Base-by-base conservation (phyloP, 768 basidiomycete genomes). In the Boletus subparvulus region DNA sequence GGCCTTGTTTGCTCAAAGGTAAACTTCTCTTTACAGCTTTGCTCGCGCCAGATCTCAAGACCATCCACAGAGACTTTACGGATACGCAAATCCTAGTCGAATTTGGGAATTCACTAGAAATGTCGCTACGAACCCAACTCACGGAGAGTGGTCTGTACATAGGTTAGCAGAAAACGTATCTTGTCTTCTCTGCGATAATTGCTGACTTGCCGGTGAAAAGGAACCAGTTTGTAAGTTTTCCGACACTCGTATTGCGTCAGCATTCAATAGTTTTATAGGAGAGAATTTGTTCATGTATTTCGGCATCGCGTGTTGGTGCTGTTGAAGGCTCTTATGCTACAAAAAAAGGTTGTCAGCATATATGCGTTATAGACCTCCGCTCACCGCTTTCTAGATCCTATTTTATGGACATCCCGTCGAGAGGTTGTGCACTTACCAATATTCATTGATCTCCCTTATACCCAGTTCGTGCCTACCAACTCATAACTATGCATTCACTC, bases 321-420 rank as follows among this genome's bases (percentile, higher is more conserved):
- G n/a, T 80, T 98, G 55, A 99, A 99, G 70, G 87, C 95, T 17
- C 75, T 99, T 9, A 90, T 98, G 76, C 78, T 98, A 26, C 97
- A 99, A 70, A 92, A 92, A 73, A 81, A 90, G 77, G 95, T 94
- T 64, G 54, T 79, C 62, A 28, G 19, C 42, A 39, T 40, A 35
- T 39, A 24, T 16, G n/a, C 44, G 19, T 52, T 17, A 37, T 54
- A 26, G 33, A 39, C 49, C 63, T 17, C 55, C 44, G 21, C 50
- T 64, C 43, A 66, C 39, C 17, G 14, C 26, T 36, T 28, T 6
- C 48, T 67, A 96, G 94, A 90, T 98, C 56, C 89, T 98, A 87
- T 95, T 99, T 72, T 97, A 83, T 65, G 95, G 95, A 7, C 92
- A 96, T 67, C 96, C 96, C 0, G 96, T 98, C 3, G 97, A 99